Percentiles rank a stretch among this genome's conserved stretches.
Evolutionary conservation across 129 eudicot species (phyloP).

Genomic region (Saussurea involucrata): DNA sequence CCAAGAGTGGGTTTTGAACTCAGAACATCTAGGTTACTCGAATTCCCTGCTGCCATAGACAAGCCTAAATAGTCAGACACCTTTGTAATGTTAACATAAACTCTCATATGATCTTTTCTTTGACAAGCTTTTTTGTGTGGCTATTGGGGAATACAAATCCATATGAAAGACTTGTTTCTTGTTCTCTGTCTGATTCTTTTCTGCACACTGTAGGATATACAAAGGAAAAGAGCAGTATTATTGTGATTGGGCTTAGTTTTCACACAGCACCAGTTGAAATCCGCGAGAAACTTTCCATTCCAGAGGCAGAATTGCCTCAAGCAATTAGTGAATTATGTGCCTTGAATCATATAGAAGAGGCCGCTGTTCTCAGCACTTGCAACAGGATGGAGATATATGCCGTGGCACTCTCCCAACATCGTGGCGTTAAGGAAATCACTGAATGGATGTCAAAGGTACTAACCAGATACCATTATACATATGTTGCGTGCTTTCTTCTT

Average conservation of each 20-base stretch:
- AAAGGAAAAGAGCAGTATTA: slow-evolving; percentile 69
- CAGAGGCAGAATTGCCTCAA: slow-evolving; percentile 75
- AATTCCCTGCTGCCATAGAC: not conserved
- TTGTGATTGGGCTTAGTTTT: slow-evolving; percentile 74
- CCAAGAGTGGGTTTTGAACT: no score
- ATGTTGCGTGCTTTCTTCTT: not conserved
- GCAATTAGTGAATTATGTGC: slow-evolving; percentile 70
- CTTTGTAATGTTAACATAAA: not conserved
- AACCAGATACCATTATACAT: not conserved
- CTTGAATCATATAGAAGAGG: slow-evolving; percentile 81
- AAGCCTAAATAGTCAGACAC: not conserved
- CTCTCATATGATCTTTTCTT: not conserved
- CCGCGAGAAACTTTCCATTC: slow-evolving; percentile 89
- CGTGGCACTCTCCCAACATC: slow-evolving; percentile 78
- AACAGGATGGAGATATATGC: slow-evolving; percentile 90
- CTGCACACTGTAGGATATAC: slow-evolving; percentile 56
- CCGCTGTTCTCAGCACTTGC: slow-evolving; percentile 87
- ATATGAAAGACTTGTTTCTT: slow-evolving; percentile 11
- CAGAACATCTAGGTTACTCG: no score
- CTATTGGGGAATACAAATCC: not conserved
- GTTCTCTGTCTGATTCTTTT: not conserved
- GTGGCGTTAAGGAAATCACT: slow-evolving; percentile 83
- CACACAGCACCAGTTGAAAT: slow-evolving; percentile 85
- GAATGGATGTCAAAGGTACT: slow-evolving; percentile 97
- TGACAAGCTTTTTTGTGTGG: not conserved